Conservation (phyloP, 2,329 filamentous ascomycete species). For the Fusarium clavum region DNA sequence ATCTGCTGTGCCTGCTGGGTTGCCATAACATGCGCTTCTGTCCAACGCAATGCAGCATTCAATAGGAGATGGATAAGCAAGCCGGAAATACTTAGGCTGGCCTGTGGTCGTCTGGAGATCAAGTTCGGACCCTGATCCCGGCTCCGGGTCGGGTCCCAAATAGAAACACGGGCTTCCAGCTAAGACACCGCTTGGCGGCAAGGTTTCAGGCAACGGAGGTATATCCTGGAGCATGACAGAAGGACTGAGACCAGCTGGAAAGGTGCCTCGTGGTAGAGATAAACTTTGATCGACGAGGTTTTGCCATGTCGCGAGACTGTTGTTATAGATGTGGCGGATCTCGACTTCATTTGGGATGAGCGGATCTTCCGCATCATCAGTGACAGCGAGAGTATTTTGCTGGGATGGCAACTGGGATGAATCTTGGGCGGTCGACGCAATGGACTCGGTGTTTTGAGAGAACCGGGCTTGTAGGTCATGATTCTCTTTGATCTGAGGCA, state of each 20-base stretch:
- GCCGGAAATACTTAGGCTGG: constrained; percentile 46
- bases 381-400: constrained; percentile 26
- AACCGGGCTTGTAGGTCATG: constrained; percentile 12
- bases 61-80: constrained; percentile 39
- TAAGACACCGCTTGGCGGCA: constrained; percentile 41
- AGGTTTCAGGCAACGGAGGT: constrained; percentile 39
- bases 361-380: constrained; percentile 38
- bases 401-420: constrained; percentile 19
- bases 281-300: constrained; percentile 35
- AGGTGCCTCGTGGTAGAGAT: constrained; percentile 35
- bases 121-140: constrained; percentile 9
- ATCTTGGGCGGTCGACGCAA: constrained; percentile 24
- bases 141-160: neutral
- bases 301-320: constrained; percentile 41
- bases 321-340: constrained; percentile 39
- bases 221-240: constrained; percentile 45
- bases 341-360: constrained; percentile 39
- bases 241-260: constrained; percentile 40
- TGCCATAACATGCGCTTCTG: constrained; percentile 37
- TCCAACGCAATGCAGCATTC: constrained; percentile 40
- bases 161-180: constrained; percentile 23
- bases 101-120: constrained; percentile 41
- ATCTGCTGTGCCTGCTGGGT: constrained; percentile 27
- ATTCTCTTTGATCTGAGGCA: constrained; percentile 29
- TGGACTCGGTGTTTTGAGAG: constrained; percentile 22